phyloP scores from a whole-genome alignment of 2,329 filamentous ascomycete species.

The Venturia carpophila region DNA sequence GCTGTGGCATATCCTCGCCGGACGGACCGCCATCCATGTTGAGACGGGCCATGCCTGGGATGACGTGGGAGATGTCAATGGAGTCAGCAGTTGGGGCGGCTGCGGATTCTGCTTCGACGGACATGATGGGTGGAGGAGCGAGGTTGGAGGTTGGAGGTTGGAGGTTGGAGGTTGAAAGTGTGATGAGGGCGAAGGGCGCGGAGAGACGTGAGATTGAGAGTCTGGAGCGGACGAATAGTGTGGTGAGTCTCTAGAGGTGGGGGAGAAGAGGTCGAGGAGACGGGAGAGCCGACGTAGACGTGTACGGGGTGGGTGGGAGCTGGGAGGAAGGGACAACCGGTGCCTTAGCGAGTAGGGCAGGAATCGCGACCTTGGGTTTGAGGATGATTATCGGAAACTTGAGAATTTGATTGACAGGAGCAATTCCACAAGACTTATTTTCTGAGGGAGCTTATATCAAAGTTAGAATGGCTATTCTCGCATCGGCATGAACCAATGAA shows the following conservation, averaged over 20 bases:
- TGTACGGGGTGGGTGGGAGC: not conserved
- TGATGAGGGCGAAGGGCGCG: not conserved
- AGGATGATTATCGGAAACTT: not conserved
- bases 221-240: conserved; percentile 12
- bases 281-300: not conserved
- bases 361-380: not conserved
- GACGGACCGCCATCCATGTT: conserved; percentile 13
- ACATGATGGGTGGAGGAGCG: conserved; percentile 12
- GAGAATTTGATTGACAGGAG: not conserved
- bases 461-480: conserved; percentile 8
- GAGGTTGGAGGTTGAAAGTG: not conserved
- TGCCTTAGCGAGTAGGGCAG: not conserved
- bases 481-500: not conserved
- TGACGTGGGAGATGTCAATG: conserved; percentile 10
- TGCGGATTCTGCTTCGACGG: conserved; percentile 11
- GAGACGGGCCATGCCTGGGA: conserved; percentile 7
- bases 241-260: conserved; percentile 1
- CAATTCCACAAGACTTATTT: not conserved
- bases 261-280: conserved; percentile 12
- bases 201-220: conserved; percentile 12
- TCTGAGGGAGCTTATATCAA: not conserved
- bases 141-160: not conserved
- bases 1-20: conserved; percentile 72
- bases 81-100: conserved; percentile 9
- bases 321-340: not conserved